Conservation (phyloP, 257 asterid genomes). For the Jacaranda copaia region DNA sequence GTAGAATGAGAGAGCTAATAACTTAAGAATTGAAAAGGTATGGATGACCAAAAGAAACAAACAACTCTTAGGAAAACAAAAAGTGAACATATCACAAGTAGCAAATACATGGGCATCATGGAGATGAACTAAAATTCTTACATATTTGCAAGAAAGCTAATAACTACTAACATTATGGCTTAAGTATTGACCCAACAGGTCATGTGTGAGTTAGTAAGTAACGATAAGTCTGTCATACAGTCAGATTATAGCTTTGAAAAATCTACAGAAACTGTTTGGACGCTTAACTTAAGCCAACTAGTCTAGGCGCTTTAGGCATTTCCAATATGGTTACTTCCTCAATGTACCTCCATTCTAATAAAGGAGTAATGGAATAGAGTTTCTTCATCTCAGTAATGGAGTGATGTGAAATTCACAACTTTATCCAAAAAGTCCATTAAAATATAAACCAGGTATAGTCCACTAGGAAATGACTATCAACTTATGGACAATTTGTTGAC, state of each 20-base stretch:
- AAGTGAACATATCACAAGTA: constrained; percentile 6
- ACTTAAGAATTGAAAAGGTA: not conserved
- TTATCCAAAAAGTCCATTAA: not conserved
- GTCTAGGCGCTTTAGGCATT: not conserved
- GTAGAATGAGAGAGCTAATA: not conserved
- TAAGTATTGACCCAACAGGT: constrained; percentile 9
- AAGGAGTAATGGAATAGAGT: not conserved
- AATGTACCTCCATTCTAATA: not conserved
- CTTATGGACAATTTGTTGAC: not conserved
- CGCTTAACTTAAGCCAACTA: not conserved
- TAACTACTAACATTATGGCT: not conserved
- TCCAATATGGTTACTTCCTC: not conserved
- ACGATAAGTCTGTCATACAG: constrained; percentile 11
- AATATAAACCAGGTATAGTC: constrained; percentile 5
- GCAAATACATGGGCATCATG: constrained; percentile 12
- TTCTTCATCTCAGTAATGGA: not conserved
- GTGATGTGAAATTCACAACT: constrained; percentile 19
- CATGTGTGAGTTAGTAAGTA: not conserved
- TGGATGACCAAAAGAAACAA: constrained; percentile 5
- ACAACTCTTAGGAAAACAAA: not conserved
- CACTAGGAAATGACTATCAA: not conserved
- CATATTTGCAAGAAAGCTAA: constrained; percentile 17
- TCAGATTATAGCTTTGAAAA: not conserved
- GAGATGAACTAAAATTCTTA: constrained; percentile 18
- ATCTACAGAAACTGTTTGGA: not conserved